Percentiles rank a stretch among this genome's conserved stretches.
Evolutionary conservation across 208 protist species (phyloP).

Genomic region (Crithidia acanthocephali): DNA sequence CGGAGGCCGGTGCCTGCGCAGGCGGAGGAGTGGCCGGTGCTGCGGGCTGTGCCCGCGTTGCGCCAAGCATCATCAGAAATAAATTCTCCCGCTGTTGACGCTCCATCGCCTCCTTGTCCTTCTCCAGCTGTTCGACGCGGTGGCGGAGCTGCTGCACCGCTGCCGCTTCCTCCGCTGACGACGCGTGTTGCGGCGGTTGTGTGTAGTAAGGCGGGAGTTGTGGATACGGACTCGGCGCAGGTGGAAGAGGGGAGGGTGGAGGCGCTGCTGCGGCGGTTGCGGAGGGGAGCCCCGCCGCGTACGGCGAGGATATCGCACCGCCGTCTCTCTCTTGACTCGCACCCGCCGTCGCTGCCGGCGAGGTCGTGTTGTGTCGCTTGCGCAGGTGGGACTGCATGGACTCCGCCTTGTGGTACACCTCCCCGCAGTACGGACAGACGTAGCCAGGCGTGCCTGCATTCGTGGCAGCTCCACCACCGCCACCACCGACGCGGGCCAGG

Average conservation of each 20-base stretch:
- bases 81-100: slow-evolving; percentile 67
- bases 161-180: slow-evolving; percentile 11
- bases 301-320: not conserved
- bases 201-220: not conserved
- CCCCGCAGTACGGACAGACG: slow-evolving; percentile 75
- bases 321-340: not conserved
- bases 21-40: slow-evolving; percentile 3
- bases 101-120: slow-evolving; percentile 61
- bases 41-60: slow-evolving; percentile 16
- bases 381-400: slow-evolving; percentile 91
- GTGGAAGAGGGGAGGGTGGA: slow-evolving; percentile 4
- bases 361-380: slow-evolving; percentile 64
- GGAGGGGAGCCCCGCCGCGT: too few relatives aligned
- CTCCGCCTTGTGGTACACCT: slow-evolving; percentile 84
- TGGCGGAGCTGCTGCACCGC: slow-evolving; percentile 46
- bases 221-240: not conserved
- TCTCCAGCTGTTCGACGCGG: slow-evolving; percentile 58
- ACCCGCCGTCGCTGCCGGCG: not conserved
- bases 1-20: slow-evolving; percentile 5
- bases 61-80: slow-evolving; percentile 62
- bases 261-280: not conserved
- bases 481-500: slow-evolving; percentile 17
- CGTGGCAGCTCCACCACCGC: not conserved
- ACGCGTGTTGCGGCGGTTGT: not conserved
- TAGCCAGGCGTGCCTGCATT: slow-evolving; percentile 4